Conservation (phyloP, 305 asterid species). For the Fraxinus paxiana region DNA sequence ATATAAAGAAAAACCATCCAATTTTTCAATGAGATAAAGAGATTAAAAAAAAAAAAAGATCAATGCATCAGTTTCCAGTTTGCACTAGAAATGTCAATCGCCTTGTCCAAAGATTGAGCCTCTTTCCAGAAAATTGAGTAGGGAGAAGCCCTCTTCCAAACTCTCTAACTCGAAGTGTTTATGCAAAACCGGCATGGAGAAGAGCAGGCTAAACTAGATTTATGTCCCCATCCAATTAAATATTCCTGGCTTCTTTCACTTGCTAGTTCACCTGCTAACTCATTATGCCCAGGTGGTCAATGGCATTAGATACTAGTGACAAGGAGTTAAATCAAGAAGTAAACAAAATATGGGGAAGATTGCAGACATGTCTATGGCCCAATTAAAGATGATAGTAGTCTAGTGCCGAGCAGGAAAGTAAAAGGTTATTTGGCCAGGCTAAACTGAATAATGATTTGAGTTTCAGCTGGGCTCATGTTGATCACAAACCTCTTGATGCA, state of each 20-base stretch:
- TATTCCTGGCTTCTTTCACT: conserved; percentile 1
- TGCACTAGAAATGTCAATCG: background rate
- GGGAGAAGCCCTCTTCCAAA: background rate
- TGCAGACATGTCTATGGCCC: background rate
- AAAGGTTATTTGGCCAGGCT: background rate
- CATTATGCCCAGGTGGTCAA: background rate
- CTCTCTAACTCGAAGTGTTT: background rate
- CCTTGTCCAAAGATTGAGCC: background rate
- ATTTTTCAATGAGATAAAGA: background rate
- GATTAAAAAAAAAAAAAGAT: background rate
- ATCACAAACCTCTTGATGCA: background rate
- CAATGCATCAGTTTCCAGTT: background rate
- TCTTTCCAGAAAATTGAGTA: background rate
- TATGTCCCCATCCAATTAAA: background rate
- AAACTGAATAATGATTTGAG: too few relatives aligned
- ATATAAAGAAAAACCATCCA: background rate
- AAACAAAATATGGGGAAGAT: background rate
- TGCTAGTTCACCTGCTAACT: conserved; percentile 3
- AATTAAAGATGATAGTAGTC: background rate
- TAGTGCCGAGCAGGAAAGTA: background rate
- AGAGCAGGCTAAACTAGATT: background rate
- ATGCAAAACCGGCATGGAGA: conserved; percentile 5
- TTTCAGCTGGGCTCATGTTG: background rate
- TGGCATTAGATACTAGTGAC: background rate
- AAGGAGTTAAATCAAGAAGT: background rate